Conservation (phyloP, 1,139 yeast species). For the Geotrichum restrictum region DNA sequence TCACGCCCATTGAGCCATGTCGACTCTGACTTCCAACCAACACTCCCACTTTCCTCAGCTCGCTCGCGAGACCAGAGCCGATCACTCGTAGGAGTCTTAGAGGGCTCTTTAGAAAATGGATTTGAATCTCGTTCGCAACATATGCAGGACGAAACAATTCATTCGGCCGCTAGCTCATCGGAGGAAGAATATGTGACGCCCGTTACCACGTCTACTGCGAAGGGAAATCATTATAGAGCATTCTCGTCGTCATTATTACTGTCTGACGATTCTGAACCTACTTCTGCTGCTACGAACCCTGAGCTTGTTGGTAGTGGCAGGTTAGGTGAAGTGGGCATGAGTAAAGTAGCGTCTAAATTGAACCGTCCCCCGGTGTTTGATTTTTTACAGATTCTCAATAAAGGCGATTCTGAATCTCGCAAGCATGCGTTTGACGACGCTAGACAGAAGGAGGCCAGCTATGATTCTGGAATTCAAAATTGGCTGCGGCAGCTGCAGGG, state of each 20-base stretch:
- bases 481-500: constrained; percentile 31
- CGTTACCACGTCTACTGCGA: too few species aligned
- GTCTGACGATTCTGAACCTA: too few species aligned
- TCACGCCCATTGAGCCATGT: constrained; percentile 33
- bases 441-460: constrained; percentile 33
- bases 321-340: too few species aligned
- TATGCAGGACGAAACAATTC: background rate
- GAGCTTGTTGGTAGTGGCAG: too few species aligned
- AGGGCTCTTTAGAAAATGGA: too few species aligned
- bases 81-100: background rate
- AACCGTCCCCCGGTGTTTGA: constrained; percentile 38
- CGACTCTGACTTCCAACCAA: constrained; percentile 13
- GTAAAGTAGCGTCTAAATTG: constrained; percentile 12
- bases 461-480: constrained; percentile 36
- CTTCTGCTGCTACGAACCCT: too few species aligned
- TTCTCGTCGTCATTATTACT: too few species aligned
- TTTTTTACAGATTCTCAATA: constrained; percentile 33
- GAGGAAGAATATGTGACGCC: too few species aligned
- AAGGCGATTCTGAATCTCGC: constrained; percentile 28
- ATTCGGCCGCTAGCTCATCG: too few species aligned
- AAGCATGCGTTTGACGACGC: constrained; percentile 32
- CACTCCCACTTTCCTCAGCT: background rate
- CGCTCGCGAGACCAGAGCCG: background rate
- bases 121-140: too few species aligned
- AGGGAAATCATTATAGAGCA: too few species aligned